Base-by-base conservation (phyloP, 176 grass and related monocot genomes). In the Zoysia japonica region DNA sequence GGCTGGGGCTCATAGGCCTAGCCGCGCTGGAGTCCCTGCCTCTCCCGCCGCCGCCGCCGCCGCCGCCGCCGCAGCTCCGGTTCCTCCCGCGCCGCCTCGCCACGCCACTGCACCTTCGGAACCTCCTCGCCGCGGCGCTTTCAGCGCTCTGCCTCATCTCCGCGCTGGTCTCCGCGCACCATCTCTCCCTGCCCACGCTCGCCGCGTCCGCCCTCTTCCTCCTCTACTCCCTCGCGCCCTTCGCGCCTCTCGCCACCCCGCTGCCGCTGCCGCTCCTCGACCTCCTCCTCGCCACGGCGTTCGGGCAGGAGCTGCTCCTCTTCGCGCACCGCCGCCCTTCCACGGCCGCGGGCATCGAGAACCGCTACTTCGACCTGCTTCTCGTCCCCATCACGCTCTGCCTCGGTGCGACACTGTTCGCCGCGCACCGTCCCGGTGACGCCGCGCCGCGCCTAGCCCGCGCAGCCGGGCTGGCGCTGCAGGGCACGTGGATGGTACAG, bases 401-500 rank as follows among this genome's bases (percentile, higher is more conserved):
- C 81, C 85, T 90, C 14, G 61, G 85, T 52, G 87, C 92, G 44
- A 94, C 95, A 13, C 43, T 92, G 57, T 78, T 92, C 57, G 71
- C 90, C n/a, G 74, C 89, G 50, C 84, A 91, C 78, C 70, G 67
- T 4, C 92, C 92, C 1, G 80, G 46, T 13, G 86, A 90, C 5
- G 9, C 41, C 0, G 2, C 71, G 13, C 92, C 92, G 0, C 85
- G 92, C 55, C 66, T 94, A 57, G 92, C 90, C 2, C 87, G 90
- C 40, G 92, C 96, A 3, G 92, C 92, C 0, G 96, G 90, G 5
- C 78, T 98, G 0, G 92, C 92, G 15, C 81, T 98, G 67, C 92
- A 98, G 49, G 96, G 96, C 39, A 98, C 96, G 4, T 98, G 96
- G 96, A 89, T 98, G 84, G 61, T 98, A 62, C 96, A 98, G 85